Base-by-base conservation (phyloP, 169 alveolate species). In the Eimeria praecox region DNA sequence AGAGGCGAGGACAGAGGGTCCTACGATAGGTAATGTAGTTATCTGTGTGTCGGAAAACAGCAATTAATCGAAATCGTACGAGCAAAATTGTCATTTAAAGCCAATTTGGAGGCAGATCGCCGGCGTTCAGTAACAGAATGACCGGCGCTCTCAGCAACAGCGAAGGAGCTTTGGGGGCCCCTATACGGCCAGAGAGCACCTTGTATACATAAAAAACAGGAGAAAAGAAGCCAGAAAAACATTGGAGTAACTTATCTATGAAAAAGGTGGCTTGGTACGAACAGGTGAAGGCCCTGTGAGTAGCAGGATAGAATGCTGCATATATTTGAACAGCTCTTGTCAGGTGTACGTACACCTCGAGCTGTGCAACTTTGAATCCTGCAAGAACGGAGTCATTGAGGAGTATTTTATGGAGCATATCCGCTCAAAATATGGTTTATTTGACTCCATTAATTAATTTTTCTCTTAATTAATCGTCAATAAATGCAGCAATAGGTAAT, bases 1-100 rank as follows among this genome's bases (percentile, higher is more conserved):
- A 33, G 78, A 42, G 56, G 92, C 92, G 30, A 85, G 92, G n/a
- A 85, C 92, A 18, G 92, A 16, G 35, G 77, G 33, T 24, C 78
- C 78, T 56, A n/a, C 8, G 20, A 33, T 14, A 6, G 42, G 12
- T 14, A 10, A 30, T 27, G 3, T 3, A 0, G 78, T 38, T 54
- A 44, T 24, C 5, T 20, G 30, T 80, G 42, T 24, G 44, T 2
- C 42, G 10, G 33, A 24, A 0, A 0, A 3, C 2, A 27, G 75
- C 75, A 64, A n/a, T 27, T 16, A 64, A 27, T 3, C 59, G n/a
- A 27, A n/a, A 18, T n/a, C 90, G 44, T 80, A 80, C 90, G 66
- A 44, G 90, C 87, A 33, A 75, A 40, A 2, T 38, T 40, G 49
- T 24, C 54, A 40, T 20, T 40, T 22, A 75, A 40, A 40, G 22